Evolutionary conservation across 805 yeast genomes (phyloP).

Genomic region (Nakazawaea siamensis): DNA sequence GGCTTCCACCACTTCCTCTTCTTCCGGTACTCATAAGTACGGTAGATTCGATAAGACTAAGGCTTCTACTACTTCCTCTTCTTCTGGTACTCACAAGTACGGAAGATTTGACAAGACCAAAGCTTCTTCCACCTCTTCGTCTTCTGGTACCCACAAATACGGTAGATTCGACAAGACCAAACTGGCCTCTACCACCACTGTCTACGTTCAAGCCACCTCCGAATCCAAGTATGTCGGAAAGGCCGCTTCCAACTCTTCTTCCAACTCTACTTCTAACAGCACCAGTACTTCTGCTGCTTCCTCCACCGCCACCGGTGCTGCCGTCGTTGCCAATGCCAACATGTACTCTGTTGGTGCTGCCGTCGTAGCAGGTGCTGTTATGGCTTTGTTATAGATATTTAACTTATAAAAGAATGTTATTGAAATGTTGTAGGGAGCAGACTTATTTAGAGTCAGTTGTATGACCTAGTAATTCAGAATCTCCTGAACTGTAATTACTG

Average conservation of each 20-base stretch:
- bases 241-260: constrained; percentile 17
- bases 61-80: constrained; percentile 20
- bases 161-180: constrained; percentile 41
- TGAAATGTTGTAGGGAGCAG: neutral
- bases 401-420: neutral
- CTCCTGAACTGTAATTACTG: too few species aligned
- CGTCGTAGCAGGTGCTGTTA: constrained; percentile 6
- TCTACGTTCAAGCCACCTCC: constrained; percentile 16
- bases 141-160: constrained; percentile 32
- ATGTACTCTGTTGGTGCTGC: constrained; percentile 10
- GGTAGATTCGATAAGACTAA: constrained; percentile 45
- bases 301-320: constrained; percentile 17
- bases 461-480: too few species aligned
- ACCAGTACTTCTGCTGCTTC: constrained; percentile 18
- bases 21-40: constrained; percentile 31
- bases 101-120: constrained; percentile 49
- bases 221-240: constrained; percentile 3
- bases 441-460: too few species aligned
- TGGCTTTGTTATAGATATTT: constrained; percentile 5
- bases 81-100: constrained; percentile 43
- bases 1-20: constrained; percentile 21
- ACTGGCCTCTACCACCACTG: constrained; percentile 28
- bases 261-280: constrained; percentile 12
- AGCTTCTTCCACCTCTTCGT: constrained; percentile 19
- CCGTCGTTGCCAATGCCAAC: constrained; percentile 14